Percentiles rank a stretch among this genome's conserved stretches.
Evolutionary conservation across 2,329 filamentous ascomycete genomes (phyloP).

Genomic region (Curvularia spicifera): DNA sequence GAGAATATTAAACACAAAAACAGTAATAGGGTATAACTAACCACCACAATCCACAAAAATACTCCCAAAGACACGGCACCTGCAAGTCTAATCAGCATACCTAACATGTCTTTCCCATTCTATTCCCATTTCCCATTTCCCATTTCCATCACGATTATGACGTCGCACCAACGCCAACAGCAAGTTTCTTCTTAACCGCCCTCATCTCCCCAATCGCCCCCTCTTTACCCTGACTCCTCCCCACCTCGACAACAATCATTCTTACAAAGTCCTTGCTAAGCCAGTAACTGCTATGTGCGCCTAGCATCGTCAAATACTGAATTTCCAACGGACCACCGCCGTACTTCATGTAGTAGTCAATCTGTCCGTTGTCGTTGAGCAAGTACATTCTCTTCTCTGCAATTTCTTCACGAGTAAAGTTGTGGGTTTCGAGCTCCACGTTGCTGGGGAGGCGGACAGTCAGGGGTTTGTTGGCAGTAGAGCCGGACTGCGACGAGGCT

Average conservation of each 20-base stretch:
- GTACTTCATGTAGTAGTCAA: conserved; percentile 86
- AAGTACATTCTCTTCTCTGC: conserved; percentile 87
- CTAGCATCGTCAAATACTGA: conserved; percentile 96
- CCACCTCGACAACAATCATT: conserved; percentile 87
- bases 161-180: conserved; percentile 1
- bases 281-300: conserved; percentile 96
- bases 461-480: conserved; percentile 36
- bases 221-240: conserved; percentile 71
- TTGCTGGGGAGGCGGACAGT: conserved; percentile 54
- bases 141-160: neutral
- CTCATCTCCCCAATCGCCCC: conserved; percentile 61
- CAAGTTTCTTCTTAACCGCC: conserved; percentile 59
- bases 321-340: conserved; percentile 89
- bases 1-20: neutral
- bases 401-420: conserved; percentile 90
- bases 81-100: neutral
- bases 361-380: conserved; percentile 94
- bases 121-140: neutral
- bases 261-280: conserved; percentile 84
- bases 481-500: conserved; percentile 30
- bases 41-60: neutral
- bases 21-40: neutral
- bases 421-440: conserved; percentile 93
- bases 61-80: neutral
- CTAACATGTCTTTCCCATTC: neutral